These are phyloP conservation scores for Megacollybia marginata DNA, from an alignment of 768 basidiomycete genomes.

Conservation along the genomic window DNA sequence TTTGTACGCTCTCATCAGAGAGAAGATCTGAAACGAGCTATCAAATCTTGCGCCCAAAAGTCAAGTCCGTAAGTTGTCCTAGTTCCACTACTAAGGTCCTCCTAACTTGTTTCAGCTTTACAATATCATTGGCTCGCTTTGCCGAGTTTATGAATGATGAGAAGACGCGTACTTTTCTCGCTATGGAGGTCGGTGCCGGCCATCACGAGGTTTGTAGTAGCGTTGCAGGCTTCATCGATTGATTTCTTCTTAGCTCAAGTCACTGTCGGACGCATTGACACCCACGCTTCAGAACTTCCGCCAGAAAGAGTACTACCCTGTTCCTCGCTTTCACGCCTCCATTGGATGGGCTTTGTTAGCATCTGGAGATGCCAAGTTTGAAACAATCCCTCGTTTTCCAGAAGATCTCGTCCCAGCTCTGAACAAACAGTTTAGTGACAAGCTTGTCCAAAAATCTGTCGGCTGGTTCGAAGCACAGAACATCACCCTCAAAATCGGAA, in stretches of 20 bases:
- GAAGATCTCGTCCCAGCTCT: slow-evolving; percentile 37
- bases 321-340: slow-evolving; percentile 84
- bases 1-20: slow-evolving; percentile 76
- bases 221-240: background rate
- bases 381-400: slow-evolving; percentile 47
- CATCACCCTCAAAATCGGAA: slow-evolving; percentile 66
- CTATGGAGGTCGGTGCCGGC: slow-evolving; percentile 79
- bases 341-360: slow-evolving; percentile 80
- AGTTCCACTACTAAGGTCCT: background rate
- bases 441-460: slow-evolving; percentile 37
- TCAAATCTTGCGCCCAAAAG: slow-evolving; percentile 43
- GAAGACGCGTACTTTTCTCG: slow-evolving; percentile 71
- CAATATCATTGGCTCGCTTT: slow-evolving; percentile 65
- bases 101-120: slow-evolving; percentile 41
- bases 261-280: slow-evolving; percentile 46
- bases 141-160: slow-evolving; percentile 75
- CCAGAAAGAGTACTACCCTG: slow-evolving; percentile 72
- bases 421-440: slow-evolving; percentile 36
- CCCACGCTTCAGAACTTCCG: slow-evolving; percentile 54
- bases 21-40: slow-evolving; percentile 58
- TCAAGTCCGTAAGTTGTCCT: slow-evolving; percentile 36
- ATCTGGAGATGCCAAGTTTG: slow-evolving; percentile 22
- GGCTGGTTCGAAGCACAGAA: slow-evolving; percentile 30
- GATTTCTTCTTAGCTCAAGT: slow-evolving; percentile 43
- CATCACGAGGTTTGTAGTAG: slow-evolving; percentile 54